Percentiles rank a stretch among this genome's conserved stretches.
phyloP scores from a whole-genome alignment of 2,329 filamentous ascomycete species.

The Triangularia setosa region DNA sequence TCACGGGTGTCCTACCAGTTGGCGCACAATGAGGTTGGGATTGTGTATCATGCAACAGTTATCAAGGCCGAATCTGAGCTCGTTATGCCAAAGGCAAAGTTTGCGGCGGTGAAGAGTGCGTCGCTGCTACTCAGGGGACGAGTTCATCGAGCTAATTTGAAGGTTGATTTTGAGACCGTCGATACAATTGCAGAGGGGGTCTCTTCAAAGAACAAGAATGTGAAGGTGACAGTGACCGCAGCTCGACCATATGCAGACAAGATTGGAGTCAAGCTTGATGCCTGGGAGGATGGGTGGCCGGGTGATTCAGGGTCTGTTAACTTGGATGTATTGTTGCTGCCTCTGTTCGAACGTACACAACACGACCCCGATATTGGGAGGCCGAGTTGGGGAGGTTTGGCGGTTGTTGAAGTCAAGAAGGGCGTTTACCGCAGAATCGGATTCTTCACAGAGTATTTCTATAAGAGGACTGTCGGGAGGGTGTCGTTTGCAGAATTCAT shows the following conservation, averaged over 20 bases:
- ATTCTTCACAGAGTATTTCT: background rate
- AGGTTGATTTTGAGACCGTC: background rate
- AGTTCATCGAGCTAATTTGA: background rate
- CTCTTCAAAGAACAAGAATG: background rate
- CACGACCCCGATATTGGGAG: background rate
- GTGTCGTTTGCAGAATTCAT: background rate
- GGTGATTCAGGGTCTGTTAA: background rate
- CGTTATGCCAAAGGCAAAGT: background rate
- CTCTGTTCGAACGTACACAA: background rate
- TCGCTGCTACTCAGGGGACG: background rate
- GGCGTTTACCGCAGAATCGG: background rate
- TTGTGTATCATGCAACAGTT: background rate
- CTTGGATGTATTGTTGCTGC: background rate
- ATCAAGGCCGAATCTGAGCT: background rate
- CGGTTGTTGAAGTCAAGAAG: background rate
- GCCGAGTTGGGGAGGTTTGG: background rate
- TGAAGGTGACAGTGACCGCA: background rate
- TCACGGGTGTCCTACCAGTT: background rate
- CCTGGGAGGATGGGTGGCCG: background rate
- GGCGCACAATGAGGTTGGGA: background rate
- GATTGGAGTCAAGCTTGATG: background rate
- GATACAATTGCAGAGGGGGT: background rate
- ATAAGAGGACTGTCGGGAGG: background rate
- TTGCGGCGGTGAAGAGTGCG: background rate
- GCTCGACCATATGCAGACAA: background rate